A percentile compares a stretch with the other conserved stretches of the same genome.
phyloP scores from a whole-genome alignment of 2,329 filamentous ascomycete species.

The Pseudocercospora musae region DNA sequence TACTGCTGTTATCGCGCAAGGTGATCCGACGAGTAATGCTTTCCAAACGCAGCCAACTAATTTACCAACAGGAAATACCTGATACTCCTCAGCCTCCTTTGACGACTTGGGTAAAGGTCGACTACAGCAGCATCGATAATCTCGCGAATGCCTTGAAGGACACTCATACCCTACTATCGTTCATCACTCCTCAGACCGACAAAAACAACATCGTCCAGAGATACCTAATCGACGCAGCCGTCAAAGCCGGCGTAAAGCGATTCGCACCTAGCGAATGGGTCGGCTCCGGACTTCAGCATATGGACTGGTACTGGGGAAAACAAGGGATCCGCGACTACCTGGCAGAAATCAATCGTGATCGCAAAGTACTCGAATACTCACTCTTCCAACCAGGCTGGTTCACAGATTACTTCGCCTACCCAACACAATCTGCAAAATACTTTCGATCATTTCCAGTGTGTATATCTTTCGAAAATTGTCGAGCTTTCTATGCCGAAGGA shows the following conservation, averaged over 20 bases:
- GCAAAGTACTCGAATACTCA: slow-evolving; percentile 54
- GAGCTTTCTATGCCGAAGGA: slow-evolving; percentile 44
- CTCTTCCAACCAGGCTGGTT: slow-evolving; percentile 52
- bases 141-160: slow-evolving; percentile 3
- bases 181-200: slow-evolving; percentile 15
- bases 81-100: neutral
- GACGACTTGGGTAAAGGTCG: slow-evolving; percentile 1
- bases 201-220: slow-evolving; percentile 9
- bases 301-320: slow-evolving; percentile 54
- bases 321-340: slow-evolving; percentile 51
- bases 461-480: slow-evolving; percentile 41
- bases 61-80: neutral
- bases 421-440: slow-evolving; percentile 47
- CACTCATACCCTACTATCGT: slow-evolving; percentile 14
- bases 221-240: slow-evolving; percentile 14
- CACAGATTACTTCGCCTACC: slow-evolving; percentile 52
- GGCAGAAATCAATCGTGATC: slow-evolving; percentile 48
- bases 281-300: slow-evolving; percentile 15
- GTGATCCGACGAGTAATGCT: slow-evolving; percentile 28
- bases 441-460: slow-evolving; percentile 41
- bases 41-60: neutral
- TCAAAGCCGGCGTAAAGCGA: slow-evolving; percentile 11
- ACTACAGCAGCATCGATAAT: slow-evolving; percentile 1
- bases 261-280: slow-evolving; percentile 19
- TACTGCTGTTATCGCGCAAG: slow-evolving; percentile 51